These are phyloP conservation scores for Przewalskia tangutica DNA, from an alignment of 257 asterid genomes.

Conservation along the genomic window DNA sequence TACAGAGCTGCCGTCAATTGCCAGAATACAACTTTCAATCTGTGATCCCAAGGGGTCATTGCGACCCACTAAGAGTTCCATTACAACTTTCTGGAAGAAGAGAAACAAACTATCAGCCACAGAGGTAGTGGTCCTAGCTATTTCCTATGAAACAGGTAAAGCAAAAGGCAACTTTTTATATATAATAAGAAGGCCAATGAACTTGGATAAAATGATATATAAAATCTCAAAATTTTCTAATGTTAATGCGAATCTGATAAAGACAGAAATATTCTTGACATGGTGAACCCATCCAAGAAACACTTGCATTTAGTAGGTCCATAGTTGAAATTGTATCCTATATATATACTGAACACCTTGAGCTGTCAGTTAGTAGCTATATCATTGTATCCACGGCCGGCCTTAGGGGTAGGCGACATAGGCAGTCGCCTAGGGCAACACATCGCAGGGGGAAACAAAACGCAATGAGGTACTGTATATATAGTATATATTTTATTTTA, in stretches of 20 bases:
- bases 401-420: too few relatives aligned
- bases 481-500: too few relatives aligned
- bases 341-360: not conserved
- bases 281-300: too few relatives aligned
- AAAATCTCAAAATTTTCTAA: not conserved
- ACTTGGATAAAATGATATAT: not conserved
- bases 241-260: not conserved
- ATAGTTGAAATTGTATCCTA: too few relatives aligned
- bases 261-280: too few relatives aligned
- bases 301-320: too few relatives aligned
- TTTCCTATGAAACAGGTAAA: not conserved
- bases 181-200: not conserved
- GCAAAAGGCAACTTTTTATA: not conserved
- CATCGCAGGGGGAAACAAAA: too few relatives aligned
- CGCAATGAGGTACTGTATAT: too few relatives aligned
- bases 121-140: conserved; percentile 10
- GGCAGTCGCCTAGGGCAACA: too few relatives aligned
- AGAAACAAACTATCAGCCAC: conserved; percentile 10
- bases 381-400: not conserved
- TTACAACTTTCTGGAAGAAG: conserved; percentile 56
- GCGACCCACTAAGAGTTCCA: conserved; percentile 54
- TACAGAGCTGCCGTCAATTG: conserved; percentile 29
- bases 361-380: not conserved
- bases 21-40: conserved; percentile 24
- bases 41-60: conserved; percentile 26